These are phyloP conservation scores for Puccinia coronata DNA, from an alignment of 1,284 basidiomycete species.

Conservation along the genomic window DNA sequence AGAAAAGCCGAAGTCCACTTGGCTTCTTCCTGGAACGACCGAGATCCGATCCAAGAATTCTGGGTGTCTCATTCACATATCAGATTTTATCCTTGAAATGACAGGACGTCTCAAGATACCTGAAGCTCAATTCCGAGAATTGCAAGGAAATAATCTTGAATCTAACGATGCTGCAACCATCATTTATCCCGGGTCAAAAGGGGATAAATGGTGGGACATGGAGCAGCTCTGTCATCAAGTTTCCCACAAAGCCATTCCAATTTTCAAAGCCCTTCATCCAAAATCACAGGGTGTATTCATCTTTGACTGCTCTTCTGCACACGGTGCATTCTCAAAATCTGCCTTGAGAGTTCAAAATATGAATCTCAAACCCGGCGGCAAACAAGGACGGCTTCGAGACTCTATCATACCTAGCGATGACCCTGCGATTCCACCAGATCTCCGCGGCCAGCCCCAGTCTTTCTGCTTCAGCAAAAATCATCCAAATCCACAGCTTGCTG, in stretches of 20 bases:
- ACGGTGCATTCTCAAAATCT: constrained; percentile 9
- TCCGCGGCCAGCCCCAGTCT: background rate
- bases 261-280: background rate
- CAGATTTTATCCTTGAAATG: constrained; percentile 19
- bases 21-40: constrained; percentile 1
- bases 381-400: background rate
- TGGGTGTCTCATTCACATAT: constrained; percentile 9
- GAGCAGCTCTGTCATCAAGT: constrained; percentile 9
- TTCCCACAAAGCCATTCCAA: background rate
- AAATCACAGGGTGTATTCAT: background rate
- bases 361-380: constrained; percentile 11
- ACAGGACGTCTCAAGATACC: background rate
- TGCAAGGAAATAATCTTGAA: background rate
- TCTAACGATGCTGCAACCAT: constrained; percentile 9
- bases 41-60: constrained; percentile 7
- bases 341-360: constrained; percentile 14
- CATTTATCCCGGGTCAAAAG: background rate
- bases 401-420: background rate
- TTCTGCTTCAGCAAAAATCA: background rate
- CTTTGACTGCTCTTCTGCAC: constrained; percentile 2
- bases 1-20: background rate
- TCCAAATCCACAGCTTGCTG: background rate
- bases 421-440: background rate
- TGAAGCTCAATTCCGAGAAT: background rate
- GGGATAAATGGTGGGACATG: constrained; percentile 22